phyloP scores from a whole-genome alignment of 345 rosid species.

The Euphorbia lathyris region DNA sequence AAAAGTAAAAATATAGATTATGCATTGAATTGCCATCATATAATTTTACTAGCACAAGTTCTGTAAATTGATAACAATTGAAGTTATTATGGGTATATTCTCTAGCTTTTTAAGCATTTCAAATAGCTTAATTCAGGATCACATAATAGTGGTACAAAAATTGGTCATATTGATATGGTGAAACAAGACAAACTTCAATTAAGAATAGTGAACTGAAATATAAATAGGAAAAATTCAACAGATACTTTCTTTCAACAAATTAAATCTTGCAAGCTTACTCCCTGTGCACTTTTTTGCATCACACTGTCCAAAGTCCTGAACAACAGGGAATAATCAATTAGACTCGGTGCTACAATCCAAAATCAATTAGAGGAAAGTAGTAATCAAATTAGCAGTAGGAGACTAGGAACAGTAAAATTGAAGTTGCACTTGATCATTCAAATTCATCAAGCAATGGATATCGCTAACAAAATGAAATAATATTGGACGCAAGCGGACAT shows the following conservation, averaged over 20 bases:
- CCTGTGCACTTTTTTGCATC: conserved; percentile 97
- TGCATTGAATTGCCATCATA: background rate
- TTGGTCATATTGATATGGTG: background rate
- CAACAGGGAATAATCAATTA: conserved; percentile 17
- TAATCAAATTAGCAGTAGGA: background rate
- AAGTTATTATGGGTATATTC: background rate
- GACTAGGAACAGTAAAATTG: background rate
- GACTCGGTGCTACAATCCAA: background rate
- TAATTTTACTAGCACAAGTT: background rate
- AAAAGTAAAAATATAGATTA: background rate
- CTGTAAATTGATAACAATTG: background rate
- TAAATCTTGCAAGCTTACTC: conserved; percentile 87
- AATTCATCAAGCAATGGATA: background rate
- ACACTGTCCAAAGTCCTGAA: conserved; percentile 94
- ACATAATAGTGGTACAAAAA: background rate
- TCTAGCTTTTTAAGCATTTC: background rate
- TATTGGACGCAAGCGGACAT: background rate
- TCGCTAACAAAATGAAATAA: background rate
- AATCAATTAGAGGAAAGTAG: conserved; percentile 7
- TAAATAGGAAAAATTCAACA: background rate
- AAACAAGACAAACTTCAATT: background rate
- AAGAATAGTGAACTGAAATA: background rate
- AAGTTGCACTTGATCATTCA: background rate
- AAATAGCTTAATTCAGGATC: background rate
- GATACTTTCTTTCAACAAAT: conserved; percentile 87